Conservation (phyloP, 768 basidiomycete species). For the Podaxis rugospora region DNA sequence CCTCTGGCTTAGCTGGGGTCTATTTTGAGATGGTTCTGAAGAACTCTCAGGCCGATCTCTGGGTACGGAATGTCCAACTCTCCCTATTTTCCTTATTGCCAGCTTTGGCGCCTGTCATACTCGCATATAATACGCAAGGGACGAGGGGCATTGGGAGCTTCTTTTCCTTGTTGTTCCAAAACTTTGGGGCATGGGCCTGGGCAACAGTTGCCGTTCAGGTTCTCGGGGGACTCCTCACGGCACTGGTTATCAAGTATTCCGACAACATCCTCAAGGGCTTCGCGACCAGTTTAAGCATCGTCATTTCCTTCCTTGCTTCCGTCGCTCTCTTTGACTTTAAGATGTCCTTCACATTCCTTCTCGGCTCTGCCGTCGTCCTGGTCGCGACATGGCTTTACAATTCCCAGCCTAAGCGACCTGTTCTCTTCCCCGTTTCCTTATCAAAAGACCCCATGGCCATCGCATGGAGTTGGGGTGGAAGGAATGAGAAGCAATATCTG, state of each 20-base stretch:
- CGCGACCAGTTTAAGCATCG: slow-evolving; percentile 90
- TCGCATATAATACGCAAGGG: slow-evolving; percentile 31
- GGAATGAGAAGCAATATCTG: slow-evolving; percentile 22
- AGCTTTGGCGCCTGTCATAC: slow-evolving; percentile 73
- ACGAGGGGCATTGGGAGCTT: slow-evolving; percentile 30
- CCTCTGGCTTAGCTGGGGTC: slow-evolving; percentile 93
- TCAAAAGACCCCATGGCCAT: slow-evolving; percentile 5
- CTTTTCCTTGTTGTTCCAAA: slow-evolving; percentile 59
- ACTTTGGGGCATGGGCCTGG: slow-evolving; percentile 92
- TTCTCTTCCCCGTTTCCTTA: slow-evolving; percentile 9
- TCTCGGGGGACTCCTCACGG: slow-evolving; percentile 87
- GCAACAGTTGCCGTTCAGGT: slow-evolving; percentile 86
- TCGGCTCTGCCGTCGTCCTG: slow-evolving; percentile 82
- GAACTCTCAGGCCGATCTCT: slow-evolving; percentile 82
- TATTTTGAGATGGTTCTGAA: slow-evolving; percentile 99
- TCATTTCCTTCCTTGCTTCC: slow-evolving; percentile 91
- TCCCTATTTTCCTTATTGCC: slow-evolving; percentile 92
- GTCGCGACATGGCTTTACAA: slow-evolving; percentile 93
- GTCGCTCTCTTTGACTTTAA: slow-evolving; percentile 87
- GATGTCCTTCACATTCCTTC: slow-evolving; percentile 80
- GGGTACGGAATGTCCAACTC: slow-evolving; percentile 96
- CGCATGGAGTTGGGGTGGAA: slow-evolving; percentile 16
- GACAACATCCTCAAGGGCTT: slow-evolving; percentile 94
- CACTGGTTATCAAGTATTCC: slow-evolving; percentile 91
- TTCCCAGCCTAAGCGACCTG: slow-evolving; percentile 37